phyloP scores from a whole-genome alignment of 1,284 basidiomycete species.

The Ustilago shanxiensis region DNA sequence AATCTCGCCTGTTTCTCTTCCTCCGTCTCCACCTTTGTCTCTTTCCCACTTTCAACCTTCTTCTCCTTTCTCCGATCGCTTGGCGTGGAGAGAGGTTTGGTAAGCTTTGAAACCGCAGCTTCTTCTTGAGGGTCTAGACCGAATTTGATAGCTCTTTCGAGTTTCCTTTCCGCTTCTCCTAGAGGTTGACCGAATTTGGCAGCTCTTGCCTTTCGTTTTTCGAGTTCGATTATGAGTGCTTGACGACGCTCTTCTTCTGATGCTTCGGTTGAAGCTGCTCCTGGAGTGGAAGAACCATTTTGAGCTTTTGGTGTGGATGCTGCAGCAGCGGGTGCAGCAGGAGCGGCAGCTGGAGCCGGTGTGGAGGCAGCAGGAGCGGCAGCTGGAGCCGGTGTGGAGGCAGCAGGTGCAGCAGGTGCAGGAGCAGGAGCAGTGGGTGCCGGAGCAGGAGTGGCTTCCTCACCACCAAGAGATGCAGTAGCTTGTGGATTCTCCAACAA shows the following conservation, averaged over 20 bases:
- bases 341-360: too few relatives aligned
- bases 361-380: conserved; percentile 10
- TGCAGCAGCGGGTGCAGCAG: conserved; percentile 5
- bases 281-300: neutral
- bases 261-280: neutral
- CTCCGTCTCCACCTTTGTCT: conserved; percentile 24
- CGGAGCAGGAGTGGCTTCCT: conserved; percentile 2
- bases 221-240: conserved; percentile 57
- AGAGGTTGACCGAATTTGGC: conserved; percentile 62
- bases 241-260: conserved; percentile 47
- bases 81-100: conserved; percentile 23
- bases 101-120: conserved; percentile 35
- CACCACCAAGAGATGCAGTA: conserved; percentile 30
- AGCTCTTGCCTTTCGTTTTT: conserved; percentile 64
- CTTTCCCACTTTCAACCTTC: neutral
- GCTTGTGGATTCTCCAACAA: conserved; percentile 65
- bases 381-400: conserved; percentile 14
- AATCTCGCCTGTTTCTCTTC: conserved; percentile 41
- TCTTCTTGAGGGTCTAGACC: conserved; percentile 51
- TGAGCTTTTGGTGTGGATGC: neutral
- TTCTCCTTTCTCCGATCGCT: neutral
- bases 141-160: conserved; percentile 63
- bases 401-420: conserved; percentile 8
- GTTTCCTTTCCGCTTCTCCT: conserved; percentile 59
- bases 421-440: conserved; percentile 13